These are phyloP conservation scores for Craterostigma plantagineum DNA, from an alignment of 257 asterid species.

Conservation along the genomic window DNA sequence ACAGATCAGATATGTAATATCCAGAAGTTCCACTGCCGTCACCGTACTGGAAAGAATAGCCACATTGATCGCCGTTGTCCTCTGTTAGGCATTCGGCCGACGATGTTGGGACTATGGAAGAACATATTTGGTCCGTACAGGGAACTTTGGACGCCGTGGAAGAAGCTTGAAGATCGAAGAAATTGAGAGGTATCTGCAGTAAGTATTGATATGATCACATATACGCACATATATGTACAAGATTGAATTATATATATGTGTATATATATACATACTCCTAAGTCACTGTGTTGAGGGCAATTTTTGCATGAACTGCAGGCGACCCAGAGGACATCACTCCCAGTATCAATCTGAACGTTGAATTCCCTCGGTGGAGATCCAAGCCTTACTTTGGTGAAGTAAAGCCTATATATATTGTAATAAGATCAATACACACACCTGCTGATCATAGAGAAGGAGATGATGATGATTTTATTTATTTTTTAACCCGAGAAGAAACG, in stretches of 20 bases:
- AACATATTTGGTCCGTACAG: constrained; percentile 50
- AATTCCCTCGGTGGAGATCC: constrained; percentile 54
- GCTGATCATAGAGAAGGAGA: background rate
- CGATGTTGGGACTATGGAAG: constrained; percentile 40
- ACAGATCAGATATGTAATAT: constrained; percentile 49
- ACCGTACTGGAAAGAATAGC: constrained; percentile 56
- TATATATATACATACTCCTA: constrained; percentile 22
- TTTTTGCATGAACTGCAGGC: constrained; percentile 38
- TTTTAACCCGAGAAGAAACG: constrained; percentile 53
- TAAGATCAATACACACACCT: background rate
- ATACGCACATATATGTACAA: background rate
- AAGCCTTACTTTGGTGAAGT: constrained; percentile 49
- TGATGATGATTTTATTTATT: constrained; percentile 2
- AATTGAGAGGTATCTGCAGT: constrained; percentile 60
- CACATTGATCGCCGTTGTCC: too few relatives aligned
- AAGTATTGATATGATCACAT: constrained; percentile 5
- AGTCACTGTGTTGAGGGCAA: constrained; percentile 42
- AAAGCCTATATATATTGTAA: constrained; percentile 31
- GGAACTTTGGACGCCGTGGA: constrained; percentile 47
- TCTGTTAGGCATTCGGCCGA: constrained; percentile 51
- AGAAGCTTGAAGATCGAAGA: constrained; percentile 43
- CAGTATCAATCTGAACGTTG: constrained; percentile 64
- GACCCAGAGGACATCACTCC: constrained; percentile 70
- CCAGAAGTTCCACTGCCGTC: constrained; percentile 93
- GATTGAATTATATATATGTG: background rate